Evolutionary conservation across 2,329 filamentous ascomycete species (phyloP).

Genomic region (Fusarium concolor): DNA sequence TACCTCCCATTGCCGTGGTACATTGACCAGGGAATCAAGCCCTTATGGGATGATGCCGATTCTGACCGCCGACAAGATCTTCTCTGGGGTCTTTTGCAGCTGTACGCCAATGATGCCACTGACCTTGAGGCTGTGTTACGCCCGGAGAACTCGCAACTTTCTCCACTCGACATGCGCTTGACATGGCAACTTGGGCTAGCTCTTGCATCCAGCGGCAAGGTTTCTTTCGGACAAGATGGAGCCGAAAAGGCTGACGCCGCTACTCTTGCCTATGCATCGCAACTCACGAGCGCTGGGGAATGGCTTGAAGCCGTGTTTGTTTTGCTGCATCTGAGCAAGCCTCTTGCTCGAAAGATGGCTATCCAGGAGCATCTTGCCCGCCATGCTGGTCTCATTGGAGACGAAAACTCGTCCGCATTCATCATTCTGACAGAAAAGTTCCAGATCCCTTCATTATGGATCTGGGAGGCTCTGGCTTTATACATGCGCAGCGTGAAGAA

Average conservation of each 20-base stretch:
- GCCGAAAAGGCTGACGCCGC: slow-evolving; percentile 73
- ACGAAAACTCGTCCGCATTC: slow-evolving; percentile 67
- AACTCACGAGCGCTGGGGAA: slow-evolving; percentile 72
- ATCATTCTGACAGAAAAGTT: slow-evolving; percentile 71
- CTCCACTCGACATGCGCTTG: slow-evolving; percentile 79
- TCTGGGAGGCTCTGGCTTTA: slow-evolving; percentile 88
- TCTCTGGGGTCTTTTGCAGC: slow-evolving; percentile 86
- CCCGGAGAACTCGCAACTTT: slow-evolving; percentile 80
- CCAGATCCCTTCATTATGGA: slow-evolving; percentile 79
- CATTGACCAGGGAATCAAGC: slow-evolving; percentile 66
- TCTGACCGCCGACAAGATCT: slow-evolving; percentile 76
- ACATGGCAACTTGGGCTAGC: slow-evolving; percentile 87
- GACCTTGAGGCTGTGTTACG: slow-evolving; percentile 77
- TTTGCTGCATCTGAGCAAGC: slow-evolving; percentile 77
- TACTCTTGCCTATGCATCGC: slow-evolving; percentile 73
- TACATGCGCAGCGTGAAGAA: slow-evolving; percentile 80
- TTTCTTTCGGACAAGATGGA: slow-evolving; percentile 65
- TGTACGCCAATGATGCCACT: slow-evolving; percentile 73
- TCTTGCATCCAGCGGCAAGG: slow-evolving; percentile 63
- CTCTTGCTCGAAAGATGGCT: slow-evolving; percentile 70
- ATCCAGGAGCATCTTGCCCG: slow-evolving; percentile 80
- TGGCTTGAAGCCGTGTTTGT: slow-evolving; percentile 81
- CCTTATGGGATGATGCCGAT: slow-evolving; percentile 70
- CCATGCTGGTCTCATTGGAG: slow-evolving; percentile 75
- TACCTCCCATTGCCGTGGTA: slow-evolving; percentile 80